Percentiles rank a stretch among this genome's conserved stretches.
phyloP scores from a whole-genome alignment of 176 grass and related monocot species.

The Urochloa ruziziensis region DNA sequence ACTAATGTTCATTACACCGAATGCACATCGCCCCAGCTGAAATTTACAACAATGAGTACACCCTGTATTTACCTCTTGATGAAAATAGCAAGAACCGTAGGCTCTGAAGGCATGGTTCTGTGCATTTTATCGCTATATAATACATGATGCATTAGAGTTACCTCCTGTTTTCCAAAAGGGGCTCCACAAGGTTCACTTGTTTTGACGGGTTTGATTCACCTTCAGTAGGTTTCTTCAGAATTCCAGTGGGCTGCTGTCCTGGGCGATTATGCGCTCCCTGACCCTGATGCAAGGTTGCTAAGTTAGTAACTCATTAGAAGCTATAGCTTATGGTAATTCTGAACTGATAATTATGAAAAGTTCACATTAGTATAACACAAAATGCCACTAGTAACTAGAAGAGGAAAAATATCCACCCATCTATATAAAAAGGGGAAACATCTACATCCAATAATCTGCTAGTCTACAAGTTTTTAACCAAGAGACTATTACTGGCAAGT shows the following conservation, averaged over 20 bases:
- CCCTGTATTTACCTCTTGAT: constrained; percentile 37
- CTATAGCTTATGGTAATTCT: neutral
- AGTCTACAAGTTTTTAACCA: neutral
- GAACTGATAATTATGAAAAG: neutral
- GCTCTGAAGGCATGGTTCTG: neutral
- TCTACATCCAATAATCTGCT: neutral
- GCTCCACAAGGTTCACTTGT: constrained; percentile 73
- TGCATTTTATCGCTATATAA: neutral
- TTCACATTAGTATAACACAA: neutral
- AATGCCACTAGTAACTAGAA: neutral
- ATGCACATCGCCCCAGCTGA: neutral
- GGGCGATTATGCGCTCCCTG: constrained; percentile 75
- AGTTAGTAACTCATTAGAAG: neutral
- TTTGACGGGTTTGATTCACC: constrained; percentile 57
- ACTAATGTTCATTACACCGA: neutral
- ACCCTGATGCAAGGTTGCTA: constrained; percentile 41
- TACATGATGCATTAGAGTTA: constrained; percentile 18
- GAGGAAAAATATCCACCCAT: neutral
- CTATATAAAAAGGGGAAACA: neutral
- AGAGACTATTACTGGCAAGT: neutral
- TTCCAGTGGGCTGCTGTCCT: constrained; percentile 67
- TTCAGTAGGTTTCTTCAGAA: constrained; percentile 73
- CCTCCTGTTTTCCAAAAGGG: constrained; percentile 61
- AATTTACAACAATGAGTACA: constrained; percentile 30
- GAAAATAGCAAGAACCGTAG: constrained; percentile 21